Evolutionary conservation across 1,284 basidiomycete genomes (phyloP).

Genomic region (Wolfiporia cocos): DNA sequence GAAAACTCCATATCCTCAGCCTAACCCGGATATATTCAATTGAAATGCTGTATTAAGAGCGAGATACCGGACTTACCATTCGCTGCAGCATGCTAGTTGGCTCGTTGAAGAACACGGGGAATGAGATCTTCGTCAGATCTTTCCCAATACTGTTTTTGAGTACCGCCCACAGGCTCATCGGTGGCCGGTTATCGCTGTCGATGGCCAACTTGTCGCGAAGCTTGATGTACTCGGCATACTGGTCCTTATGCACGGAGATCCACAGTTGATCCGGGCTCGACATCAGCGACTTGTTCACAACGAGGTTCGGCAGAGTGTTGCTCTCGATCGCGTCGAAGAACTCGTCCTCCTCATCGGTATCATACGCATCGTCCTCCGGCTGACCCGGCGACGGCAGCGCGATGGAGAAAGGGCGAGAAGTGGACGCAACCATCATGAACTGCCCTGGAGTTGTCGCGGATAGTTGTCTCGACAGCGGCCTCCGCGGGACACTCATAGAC

Average conservation of each 20-base stretch:
- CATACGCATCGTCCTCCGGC: constrained; percentile 41
- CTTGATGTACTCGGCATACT: constrained; percentile 67
- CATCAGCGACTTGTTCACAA: constrained; percentile 61
- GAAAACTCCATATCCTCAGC: constrained; percentile 96
- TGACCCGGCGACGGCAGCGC: constrained; percentile 4
- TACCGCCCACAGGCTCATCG: constrained; percentile 92
- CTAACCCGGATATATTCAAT: no score
- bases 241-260: constrained; percentile 36
- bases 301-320: constrained; percentile 69
- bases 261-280: constrained; percentile 23
- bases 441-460: constrained; percentile 7
- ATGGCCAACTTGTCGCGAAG: constrained; percentile 68
- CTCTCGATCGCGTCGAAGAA: constrained; percentile 97
- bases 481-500: constrained; percentile 3
- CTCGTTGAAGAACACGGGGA: constrained; percentile 96
- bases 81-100: constrained; percentile 93
- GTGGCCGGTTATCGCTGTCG: constrained; percentile 77
- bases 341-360: constrained; percentile 91
- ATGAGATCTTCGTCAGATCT: constrained; percentile 93
- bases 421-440: constrained; percentile 5
- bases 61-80: constrained; percentile 59
- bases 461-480: constrained; percentile 4
- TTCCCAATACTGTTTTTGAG: constrained; percentile 97
- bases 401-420: constrained; percentile 7
- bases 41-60: no score